Evolutionary conservation across 1,284 basidiomycete genomes (phyloP).

Genomic region (Pascua sp.): DNA sequence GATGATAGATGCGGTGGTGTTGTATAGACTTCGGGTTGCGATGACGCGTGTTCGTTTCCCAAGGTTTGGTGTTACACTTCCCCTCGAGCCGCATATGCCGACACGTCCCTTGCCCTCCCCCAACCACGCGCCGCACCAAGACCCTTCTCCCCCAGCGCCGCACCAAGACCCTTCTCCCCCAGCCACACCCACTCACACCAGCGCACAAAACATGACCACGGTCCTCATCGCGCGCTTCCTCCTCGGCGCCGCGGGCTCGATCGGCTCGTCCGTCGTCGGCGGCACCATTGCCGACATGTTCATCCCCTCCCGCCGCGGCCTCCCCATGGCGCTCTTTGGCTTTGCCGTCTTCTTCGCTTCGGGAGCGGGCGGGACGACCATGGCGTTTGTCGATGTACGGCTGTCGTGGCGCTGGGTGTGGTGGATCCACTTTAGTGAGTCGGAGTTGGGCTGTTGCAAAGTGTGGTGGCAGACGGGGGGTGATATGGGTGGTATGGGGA

Average conservation of each 20-base stretch:
- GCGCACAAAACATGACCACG: slow-evolving; percentile 60
- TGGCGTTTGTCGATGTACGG: slow-evolving; percentile 61
- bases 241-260: slow-evolving; percentile 61
- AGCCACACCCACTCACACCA: neutral
- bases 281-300: slow-evolving; percentile 71
- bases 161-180: no score
- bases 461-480: no score
- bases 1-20: no score
- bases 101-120: no score
- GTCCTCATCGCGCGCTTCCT: slow-evolving; percentile 64
- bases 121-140: no score
- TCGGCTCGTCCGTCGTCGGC: slow-evolving; percentile 70
- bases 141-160: no score
- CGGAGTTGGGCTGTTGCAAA: no score
- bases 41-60: no score
- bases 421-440: slow-evolving; percentile 62
- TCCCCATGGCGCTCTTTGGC: slow-evolving; percentile 68
- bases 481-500: no score
- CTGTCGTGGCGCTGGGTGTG: slow-evolving; percentile 76
- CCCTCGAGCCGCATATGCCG: no score
- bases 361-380: slow-evolving; percentile 63
- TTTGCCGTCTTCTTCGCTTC: slow-evolving; percentile 59
- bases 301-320: slow-evolving; percentile 39
- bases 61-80: no score
- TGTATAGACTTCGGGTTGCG: no score